Evolutionary conservation across 108 stramenopile genomes (phyloP).

Genomic region (Stephanodiscus minutulus): DNA sequence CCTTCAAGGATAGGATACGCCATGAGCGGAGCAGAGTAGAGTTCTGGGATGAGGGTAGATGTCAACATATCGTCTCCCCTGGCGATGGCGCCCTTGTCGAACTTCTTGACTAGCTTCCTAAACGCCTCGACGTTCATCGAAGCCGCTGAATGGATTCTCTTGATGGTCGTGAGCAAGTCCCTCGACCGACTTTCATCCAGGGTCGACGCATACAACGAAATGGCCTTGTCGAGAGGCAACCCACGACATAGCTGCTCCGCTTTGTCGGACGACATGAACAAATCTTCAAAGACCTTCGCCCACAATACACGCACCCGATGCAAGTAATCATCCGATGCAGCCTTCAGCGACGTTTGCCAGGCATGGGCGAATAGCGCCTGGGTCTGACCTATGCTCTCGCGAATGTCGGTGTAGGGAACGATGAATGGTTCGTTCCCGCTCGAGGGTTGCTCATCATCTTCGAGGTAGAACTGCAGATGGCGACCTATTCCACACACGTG

Average conservation of each 20-base stretch:
- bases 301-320: constrained; percentile 31
- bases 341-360: constrained; percentile 29
- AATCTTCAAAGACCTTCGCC: constrained; percentile 41
- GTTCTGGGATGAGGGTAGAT: constrained; percentile 51
- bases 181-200: constrained; percentile 38
- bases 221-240: constrained; percentile 26
- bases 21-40: constrained; percentile 60
- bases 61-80: constrained; percentile 52
- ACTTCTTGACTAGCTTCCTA: constrained; percentile 78
- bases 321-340: constrained; percentile 44
- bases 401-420: constrained; percentile 54
- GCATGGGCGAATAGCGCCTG: constrained; percentile 25
- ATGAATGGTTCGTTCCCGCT: constrained; percentile 33
- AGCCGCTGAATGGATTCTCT: constrained; percentile 52
- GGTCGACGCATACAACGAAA: constrained; percentile 31
- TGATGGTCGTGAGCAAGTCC: constrained; percentile 45
- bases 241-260: constrained; percentile 34
- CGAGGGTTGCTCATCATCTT: constrained; percentile 36
- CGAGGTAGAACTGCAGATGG: constrained; percentile 50
- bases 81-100: constrained; percentile 58
- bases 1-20: constrained; percentile 51
- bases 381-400: constrained; percentile 38
- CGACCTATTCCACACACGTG: constrained; percentile 12
- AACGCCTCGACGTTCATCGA: constrained; percentile 68
- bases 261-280: constrained; percentile 13